Evolutionary conservation across 192 early-diverging fungal genomes (phyloP).

Genomic region (Coemansia asiatica): DNA sequence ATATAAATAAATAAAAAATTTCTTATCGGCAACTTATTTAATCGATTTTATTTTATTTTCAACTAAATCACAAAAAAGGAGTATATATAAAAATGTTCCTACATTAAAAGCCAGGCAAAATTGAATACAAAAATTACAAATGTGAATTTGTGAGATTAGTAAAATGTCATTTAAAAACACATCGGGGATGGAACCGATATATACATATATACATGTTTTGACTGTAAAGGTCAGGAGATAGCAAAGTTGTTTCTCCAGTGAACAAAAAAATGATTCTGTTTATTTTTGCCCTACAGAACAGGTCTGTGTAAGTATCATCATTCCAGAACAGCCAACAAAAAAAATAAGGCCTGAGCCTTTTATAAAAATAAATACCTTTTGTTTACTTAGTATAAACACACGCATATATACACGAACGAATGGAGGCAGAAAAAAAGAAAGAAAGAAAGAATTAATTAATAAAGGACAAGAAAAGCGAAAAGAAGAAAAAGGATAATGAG

Average conservation of each 20-base stretch:
- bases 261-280: constrained; percentile 37
- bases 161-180: no score
- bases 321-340: constrained; percentile 11
- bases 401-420: no score
- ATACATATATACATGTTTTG: no score
- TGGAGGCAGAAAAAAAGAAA: not conserved
- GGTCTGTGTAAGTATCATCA: constrained; percentile 53
- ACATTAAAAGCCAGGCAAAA: no score
- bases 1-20: no score
- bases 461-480: not conserved
- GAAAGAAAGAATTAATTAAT: not conserved
- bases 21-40: not conserved
- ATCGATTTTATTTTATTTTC: not conserved
- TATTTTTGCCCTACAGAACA: constrained; percentile 49
- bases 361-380: constrained; percentile 14
- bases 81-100: no score
- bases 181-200: no score
- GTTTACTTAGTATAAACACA: not conserved
- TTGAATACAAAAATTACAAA: no score
- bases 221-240: constrained; percentile 31
- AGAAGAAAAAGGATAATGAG: not conserved
- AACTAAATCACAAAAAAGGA: not conserved
- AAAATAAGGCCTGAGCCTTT: not conserved
- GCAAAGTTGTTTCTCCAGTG: constrained; percentile 34
- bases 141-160: no score